A percentile compares a stretch with the other conserved stretches of the same genome.
Conservation (phyloP, 2,329 filamentous ascomycete species). For the Ophiostoma perfectum region DNA sequence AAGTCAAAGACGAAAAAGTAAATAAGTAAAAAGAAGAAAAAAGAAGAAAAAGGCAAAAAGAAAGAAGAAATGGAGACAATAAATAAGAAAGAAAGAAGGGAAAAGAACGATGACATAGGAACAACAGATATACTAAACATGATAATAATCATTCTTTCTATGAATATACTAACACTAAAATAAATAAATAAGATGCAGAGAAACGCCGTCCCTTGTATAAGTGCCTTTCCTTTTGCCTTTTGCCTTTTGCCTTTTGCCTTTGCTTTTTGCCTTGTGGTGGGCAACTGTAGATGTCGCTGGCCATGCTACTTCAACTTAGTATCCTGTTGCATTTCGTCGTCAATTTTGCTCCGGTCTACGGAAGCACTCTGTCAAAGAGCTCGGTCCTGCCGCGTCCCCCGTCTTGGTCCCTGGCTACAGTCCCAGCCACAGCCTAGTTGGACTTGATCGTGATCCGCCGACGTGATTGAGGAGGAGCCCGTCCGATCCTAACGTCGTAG, state of each 20-base stretch:
- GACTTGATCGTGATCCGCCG: slow-evolving; percentile 21
- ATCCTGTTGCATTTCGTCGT: too few species aligned
- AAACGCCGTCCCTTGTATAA: too few species aligned
- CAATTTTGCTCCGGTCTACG: too few species aligned
- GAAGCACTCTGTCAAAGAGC: not conserved
- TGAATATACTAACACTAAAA: not conserved
- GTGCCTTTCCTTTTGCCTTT: too few species aligned
- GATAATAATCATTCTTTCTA: too few species aligned
- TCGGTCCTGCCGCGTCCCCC: not conserved
- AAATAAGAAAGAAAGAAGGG: not conserved
- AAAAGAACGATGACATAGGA: not conserved
- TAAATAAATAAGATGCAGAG: too few species aligned
- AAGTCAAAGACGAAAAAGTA: not conserved
- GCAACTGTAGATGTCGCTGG: too few species aligned
- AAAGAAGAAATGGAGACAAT: not conserved
- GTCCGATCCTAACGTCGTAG: slow-evolving; percentile 6
- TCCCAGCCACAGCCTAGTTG: not conserved
- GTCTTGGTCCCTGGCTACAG: not conserved
- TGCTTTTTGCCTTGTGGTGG: too few species aligned
- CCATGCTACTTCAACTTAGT: too few species aligned
- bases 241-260: too few species aligned
- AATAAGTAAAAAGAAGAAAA: not conserved
- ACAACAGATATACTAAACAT: not conserved
- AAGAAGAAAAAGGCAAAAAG: too few species aligned
- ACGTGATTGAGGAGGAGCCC: not conserved